phyloP scores from a whole-genome alignment of 805 yeast species.

The Wickerhamiella hasegawae region DNA sequence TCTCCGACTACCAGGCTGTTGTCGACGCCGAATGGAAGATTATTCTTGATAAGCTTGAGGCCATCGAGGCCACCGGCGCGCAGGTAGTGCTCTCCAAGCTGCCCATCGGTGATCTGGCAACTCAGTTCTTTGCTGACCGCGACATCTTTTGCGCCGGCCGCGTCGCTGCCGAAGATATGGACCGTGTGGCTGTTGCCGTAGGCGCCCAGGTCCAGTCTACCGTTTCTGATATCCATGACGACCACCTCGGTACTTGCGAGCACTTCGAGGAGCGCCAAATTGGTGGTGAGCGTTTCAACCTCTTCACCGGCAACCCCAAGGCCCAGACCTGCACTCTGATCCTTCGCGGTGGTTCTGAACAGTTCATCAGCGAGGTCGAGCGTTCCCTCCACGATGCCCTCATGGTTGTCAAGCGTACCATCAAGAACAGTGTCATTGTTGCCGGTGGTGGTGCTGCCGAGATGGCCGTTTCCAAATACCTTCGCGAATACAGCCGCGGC shows the following conservation, averaged over 20 bases:
- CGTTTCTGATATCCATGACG: constrained; percentile 42
- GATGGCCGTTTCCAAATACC: constrained; percentile 83
- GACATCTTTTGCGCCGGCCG: constrained; percentile 95
- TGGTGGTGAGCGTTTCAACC: constrained; percentile 88
- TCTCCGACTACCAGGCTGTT: constrained; percentile 82
- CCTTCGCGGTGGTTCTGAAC: constrained; percentile 96
- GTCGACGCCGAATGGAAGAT: constrained; percentile 99
- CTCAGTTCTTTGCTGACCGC: constrained; percentile 94
- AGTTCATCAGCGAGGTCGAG: constrained; percentile 94
- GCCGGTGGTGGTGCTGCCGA: constrained; percentile 99
- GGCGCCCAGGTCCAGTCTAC: constrained; percentile 78
- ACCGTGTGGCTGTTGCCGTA: constrained; percentile 81
- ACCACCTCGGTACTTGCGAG: constrained; percentile 73
- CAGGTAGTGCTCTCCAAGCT: constrained; percentile 82
- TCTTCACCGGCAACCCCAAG: constrained; percentile 83
- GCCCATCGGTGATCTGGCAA: constrained; percentile 98
- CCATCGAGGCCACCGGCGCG: constrained; percentile 74
- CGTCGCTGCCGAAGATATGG: constrained; percentile 77
- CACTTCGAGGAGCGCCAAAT: constrained; percentile 85
- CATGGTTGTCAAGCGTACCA: constrained; percentile 93
- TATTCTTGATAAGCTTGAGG: constrained; percentile 70
- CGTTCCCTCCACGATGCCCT: constrained; percentile 96
- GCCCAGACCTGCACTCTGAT: constrained; percentile 88
- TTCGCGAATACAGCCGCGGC: constrained; percentile 72
- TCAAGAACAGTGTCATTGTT: constrained; percentile 71